These are phyloP conservation scores for Fraxinus sp. DNA, from an alignment of 305 asterid genomes.

Conservation along the genomic window DNA sequence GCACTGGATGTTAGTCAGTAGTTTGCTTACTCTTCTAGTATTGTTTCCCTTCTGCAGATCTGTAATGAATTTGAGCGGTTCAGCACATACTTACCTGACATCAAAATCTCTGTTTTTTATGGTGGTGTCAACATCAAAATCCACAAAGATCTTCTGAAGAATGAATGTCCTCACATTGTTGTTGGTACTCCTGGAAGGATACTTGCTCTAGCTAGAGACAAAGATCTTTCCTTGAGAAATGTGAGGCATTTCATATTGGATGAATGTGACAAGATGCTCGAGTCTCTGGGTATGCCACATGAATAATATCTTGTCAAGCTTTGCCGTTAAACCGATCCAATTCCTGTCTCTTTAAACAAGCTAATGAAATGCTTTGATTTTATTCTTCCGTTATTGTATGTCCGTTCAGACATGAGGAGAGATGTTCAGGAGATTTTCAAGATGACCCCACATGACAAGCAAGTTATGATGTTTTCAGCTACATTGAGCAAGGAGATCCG, in stretches of 20 bases:
- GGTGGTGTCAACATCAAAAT: slow-evolving; percentile 70
- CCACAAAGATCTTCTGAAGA: slow-evolving; percentile 67
- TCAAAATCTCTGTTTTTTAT: slow-evolving; percentile 64
- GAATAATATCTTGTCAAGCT: neutral
- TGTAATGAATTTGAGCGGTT: slow-evolving; percentile 69
- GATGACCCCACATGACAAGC: slow-evolving; percentile 91
- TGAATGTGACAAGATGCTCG: slow-evolving; percentile 81
- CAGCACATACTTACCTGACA: slow-evolving; percentile 54
- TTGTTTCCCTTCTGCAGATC: slow-evolving; percentile 44
- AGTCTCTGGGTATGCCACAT: slow-evolving; percentile 55
- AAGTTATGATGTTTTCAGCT: slow-evolving; percentile 94
- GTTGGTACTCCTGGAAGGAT: slow-evolving; percentile 82
- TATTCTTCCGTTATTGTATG: slow-evolving; percentile 9
- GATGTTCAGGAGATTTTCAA: slow-evolving; percentile 89
- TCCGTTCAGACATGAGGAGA: slow-evolving; percentile 69
- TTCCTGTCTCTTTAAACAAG: neutral
- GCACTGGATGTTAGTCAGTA: neutral
- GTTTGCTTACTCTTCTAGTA: slow-evolving; percentile 13
- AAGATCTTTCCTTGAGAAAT: slow-evolving; percentile 54
- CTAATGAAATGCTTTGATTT: neutral
- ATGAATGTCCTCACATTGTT: slow-evolving; percentile 75
- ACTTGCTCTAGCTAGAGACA: slow-evolving; percentile 65
- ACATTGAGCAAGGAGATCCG: slow-evolving; percentile 94
- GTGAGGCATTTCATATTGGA: slow-evolving; percentile 77
- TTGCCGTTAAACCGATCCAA: neutral